Percentiles rank a stretch among this genome's conserved stretches.
Conservation (phyloP, 176 grass and related monocot species). For the Oryza australiensis region DNA sequence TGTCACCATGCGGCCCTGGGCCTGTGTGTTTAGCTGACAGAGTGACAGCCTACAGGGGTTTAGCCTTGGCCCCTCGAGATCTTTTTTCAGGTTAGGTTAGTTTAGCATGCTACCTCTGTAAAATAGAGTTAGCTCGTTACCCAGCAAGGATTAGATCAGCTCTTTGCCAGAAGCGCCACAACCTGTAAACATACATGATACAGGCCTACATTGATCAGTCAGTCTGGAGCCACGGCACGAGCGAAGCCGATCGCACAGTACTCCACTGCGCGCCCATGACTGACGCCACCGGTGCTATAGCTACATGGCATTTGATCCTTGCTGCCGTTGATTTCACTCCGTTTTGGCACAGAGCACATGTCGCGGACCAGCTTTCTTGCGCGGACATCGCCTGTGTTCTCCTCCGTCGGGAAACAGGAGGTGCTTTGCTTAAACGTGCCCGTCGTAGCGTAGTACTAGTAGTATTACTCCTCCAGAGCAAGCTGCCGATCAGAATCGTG, state of each 20-base stretch:
- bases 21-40: not conserved
- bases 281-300: not conserved
- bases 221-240: not conserved
- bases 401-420: too few species aligned
- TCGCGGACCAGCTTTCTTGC: too few species aligned
- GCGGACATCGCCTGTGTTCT: rapidly evolving
- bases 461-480: too few species aligned
- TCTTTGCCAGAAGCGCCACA: too few species aligned
- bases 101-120: not conserved
- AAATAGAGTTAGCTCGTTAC: not conserved
- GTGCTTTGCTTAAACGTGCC: too few species aligned
- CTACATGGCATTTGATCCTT: not conserved
- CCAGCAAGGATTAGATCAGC: not conserved
- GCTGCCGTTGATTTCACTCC: not conserved
- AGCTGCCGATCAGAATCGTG: too few species aligned
- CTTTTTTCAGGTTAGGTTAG: not conserved
- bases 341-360: not conserved
- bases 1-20: not conserved
- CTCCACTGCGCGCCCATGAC: not conserved
- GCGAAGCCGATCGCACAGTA: not conserved
- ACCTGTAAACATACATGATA: too few species aligned
- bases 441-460: too few species aligned
- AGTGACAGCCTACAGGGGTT: not conserved
- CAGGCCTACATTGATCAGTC: not conserved
- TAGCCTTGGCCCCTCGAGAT: not conserved